Evolutionary conservation across 2,329 filamentous ascomycete species (phyloP).

Genomic region (Xylaria sp.): DNA sequence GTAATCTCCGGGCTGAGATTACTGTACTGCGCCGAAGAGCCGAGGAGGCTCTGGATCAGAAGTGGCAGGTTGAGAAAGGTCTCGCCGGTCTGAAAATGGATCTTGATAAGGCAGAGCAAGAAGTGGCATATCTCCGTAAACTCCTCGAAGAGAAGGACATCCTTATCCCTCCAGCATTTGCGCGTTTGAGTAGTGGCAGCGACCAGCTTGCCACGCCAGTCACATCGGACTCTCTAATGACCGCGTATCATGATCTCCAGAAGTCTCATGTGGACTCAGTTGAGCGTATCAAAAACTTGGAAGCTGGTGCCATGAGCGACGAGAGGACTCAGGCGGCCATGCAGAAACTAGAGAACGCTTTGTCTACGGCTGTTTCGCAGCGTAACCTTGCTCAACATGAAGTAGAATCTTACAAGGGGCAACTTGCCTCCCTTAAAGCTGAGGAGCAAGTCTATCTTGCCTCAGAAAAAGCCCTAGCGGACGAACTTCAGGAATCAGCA

Average conservation of each 20-base stretch:
- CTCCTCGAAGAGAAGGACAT: conserved; percentile 87
- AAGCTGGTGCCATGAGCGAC: conserved; percentile 61
- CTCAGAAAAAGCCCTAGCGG: conserved; percentile 71
- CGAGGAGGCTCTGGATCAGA: conserved; percentile 93
- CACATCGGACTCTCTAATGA: conserved; percentile 76
- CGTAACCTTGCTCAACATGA: conserved; percentile 77
- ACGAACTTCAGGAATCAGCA: conserved; percentile 78
- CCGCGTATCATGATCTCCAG: conserved; percentile 79
- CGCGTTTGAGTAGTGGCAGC: conserved; percentile 55
- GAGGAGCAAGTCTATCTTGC: conserved; percentile 66
- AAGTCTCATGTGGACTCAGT: conserved; percentile 74
- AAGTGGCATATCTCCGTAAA: conserved; percentile 83
- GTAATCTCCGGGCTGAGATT: conserved; percentile 82
- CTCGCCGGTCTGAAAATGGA: conserved; percentile 93
- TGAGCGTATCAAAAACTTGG: conserved; percentile 72
- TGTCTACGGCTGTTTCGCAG: conserved; percentile 75
- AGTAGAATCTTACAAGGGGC: conserved; percentile 68
- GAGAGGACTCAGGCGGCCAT: conserved; percentile 71
- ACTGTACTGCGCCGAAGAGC: conserved; percentile 84
- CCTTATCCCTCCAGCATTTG: conserved; percentile 70
- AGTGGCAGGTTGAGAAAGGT: conserved; percentile 95
- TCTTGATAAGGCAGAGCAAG: conserved; percentile 91
- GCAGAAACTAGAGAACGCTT: conserved; percentile 72
- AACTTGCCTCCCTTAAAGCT: conserved; percentile 67
- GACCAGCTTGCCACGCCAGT: conserved; percentile 60